Base-by-base conservation (phyloP, 2,329 filamentous ascomycete species). In the Sphaerulina vaccinii region DNA sequence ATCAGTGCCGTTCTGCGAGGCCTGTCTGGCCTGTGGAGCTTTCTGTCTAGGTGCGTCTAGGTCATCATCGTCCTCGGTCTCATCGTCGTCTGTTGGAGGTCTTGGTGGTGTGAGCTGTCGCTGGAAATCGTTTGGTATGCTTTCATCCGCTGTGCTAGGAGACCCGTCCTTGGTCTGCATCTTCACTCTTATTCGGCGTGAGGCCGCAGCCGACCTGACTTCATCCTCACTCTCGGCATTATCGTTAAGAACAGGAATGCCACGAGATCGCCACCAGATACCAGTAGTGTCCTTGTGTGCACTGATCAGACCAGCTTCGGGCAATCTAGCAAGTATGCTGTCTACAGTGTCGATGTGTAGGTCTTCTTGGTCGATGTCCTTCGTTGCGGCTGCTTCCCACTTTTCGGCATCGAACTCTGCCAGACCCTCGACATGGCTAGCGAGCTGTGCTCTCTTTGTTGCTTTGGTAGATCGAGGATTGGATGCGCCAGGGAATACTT, bases 401-500 rank as follows among this genome's bases (percentile, higher is more conserved):
- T 59, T 54, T 16, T 68, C 58, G 56, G 78, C 71, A 52, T 82
- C 72, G 56, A 85, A 85, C 8, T 69, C 67, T 5, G 72, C 75
- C 36, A 83, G 68, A 0, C 81, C 82, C 62, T 75, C 77, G 29
- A 85, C 73, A 56, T 78, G 70, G 57, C 70, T 74, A 11, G 74
- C 76, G n/a, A 79, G 74, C 58, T 80, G 77, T 55, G 76, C 69
- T 53, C 79, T 69, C 57, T 75, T 71, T 49, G 66, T 64, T 55
- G 73, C 77, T 42, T 73, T 71, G 32, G 70, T 69, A 19, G 67
- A 59, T 45, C 75, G 79, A 45, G 74, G 57, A 15, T 75, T 74
- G 22, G 74, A 71, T 16, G 75, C 73, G 18, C 75, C 75, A 4
- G 81, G 82, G 60, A 85, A 85, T 2, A 83, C 74, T 9, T 74